Percentiles rank a stretch among this genome's conserved stretches.
Evolutionary conservation across 768 basidiomycete genomes (phyloP).

Genomic region (Collybia sp.): DNA sequence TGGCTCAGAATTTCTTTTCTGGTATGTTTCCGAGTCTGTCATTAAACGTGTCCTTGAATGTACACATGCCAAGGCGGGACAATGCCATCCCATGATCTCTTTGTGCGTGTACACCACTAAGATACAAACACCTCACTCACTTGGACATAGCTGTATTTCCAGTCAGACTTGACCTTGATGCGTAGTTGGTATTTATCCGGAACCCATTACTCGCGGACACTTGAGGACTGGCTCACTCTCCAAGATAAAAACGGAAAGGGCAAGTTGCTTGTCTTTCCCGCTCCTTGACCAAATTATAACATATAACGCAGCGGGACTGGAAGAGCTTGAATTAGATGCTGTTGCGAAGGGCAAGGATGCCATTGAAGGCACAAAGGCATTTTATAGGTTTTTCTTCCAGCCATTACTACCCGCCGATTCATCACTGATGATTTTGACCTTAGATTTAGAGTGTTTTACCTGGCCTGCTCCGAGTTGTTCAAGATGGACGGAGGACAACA

Average conservation of each 20-base stretch:
- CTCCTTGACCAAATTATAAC: neutral
- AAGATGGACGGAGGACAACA: slow-evolving; percentile 55
- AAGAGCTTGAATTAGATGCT: slow-evolving; percentile 45
- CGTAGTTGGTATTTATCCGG: slow-evolving; percentile 62
- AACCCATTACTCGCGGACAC: slow-evolving; percentile 56
- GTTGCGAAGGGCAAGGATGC: slow-evolving; percentile 35
- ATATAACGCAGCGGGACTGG: slow-evolving; percentile 30
- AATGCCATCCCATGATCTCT: slow-evolving; percentile 65
- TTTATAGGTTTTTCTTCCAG: slow-evolving; percentile 35
- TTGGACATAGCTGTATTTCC: slow-evolving; percentile 51
- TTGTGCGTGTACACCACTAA: slow-evolving; percentile 25
- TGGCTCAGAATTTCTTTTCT: slow-evolving; percentile 71
- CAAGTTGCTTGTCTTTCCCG: slow-evolving; percentile 4
- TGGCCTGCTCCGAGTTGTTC: slow-evolving; percentile 70
- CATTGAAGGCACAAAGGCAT: slow-evolving; percentile 55
- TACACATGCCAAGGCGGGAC: slow-evolving; percentile 45
- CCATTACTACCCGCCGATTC: neutral
- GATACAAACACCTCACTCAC: neutral
- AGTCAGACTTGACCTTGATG: slow-evolving; percentile 52
- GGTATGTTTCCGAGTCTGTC: slow-evolving; percentile 21
- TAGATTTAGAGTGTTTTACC: slow-evolving; percentile 68
- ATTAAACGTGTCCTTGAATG: neutral
- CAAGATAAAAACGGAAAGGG: slow-evolving; percentile 51
- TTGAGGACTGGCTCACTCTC: slow-evolving; percentile 59
- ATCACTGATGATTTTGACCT: neutral